phyloP scores from a whole-genome alignment of 805 yeast species.

The Teunomyces pallodes region DNA sequence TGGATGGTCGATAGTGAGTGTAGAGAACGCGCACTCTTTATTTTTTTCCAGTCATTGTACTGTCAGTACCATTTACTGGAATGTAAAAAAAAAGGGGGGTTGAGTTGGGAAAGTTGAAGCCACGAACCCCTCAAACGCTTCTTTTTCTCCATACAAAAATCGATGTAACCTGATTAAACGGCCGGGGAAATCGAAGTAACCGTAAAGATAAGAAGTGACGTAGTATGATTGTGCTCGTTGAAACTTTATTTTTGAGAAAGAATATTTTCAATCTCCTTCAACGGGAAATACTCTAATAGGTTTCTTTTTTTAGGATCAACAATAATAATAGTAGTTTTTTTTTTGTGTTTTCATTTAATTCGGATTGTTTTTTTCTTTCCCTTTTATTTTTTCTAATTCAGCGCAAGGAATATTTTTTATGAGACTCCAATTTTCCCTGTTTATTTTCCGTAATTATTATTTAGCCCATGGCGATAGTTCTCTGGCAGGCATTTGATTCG shows the following conservation, averaged over 20 bases:
- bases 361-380: neutral
- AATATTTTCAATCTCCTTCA: neutral
- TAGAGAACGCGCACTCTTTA: neutral
- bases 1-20: neutral
- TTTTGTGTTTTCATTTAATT: neutral
- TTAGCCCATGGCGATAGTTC: slow-evolving; percentile 2
- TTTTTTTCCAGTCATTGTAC: neutral
- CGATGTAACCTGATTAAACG: neutral
- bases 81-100: too few species aligned
- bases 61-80: too few species aligned
- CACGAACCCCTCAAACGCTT: neutral
- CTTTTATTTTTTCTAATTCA: neutral
- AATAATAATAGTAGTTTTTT: neutral
- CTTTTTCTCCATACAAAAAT: too few species aligned
- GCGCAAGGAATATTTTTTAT: neutral
- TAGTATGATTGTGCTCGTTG: neutral
- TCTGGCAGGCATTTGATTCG: neutral
- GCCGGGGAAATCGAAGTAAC: neutral
- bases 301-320: neutral
- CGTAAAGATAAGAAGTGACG: neutral
- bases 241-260: neutral
- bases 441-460: slow-evolving; percentile 3
- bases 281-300: neutral
- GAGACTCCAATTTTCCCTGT: neutral
- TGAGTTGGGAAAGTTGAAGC: neutral